A percentile compares a stretch with the other conserved stretches of the same genome.
phyloP scores from a whole-genome alignment of 2,329 filamentous ascomycete genomes.

The Ascochyta koolunga region DNA sequence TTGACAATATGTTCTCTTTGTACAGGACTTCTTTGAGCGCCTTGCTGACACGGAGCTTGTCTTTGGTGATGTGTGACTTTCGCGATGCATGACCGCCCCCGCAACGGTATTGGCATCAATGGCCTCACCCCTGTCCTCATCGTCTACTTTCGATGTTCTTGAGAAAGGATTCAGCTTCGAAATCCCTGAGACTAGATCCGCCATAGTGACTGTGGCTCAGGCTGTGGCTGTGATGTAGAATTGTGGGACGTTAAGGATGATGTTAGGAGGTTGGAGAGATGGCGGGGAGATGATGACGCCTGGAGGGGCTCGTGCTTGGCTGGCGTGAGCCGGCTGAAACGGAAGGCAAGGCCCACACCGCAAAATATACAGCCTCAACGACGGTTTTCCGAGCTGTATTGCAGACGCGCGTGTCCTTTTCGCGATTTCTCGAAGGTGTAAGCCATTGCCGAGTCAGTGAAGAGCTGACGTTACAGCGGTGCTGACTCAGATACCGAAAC shows the following conservation, averaged over 20 bases:
- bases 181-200: conserved; percentile 43
- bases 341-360: conserved; percentile 4
- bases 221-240: conserved; percentile 12
- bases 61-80: conserved; percentile 56
- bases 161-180: conserved; percentile 43
- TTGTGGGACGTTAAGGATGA: conserved; percentile 13
- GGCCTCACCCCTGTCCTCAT: conserved; percentile 62
- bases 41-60: conserved; percentile 64
- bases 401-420: neutral
- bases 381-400: neutral
- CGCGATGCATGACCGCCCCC: conserved; percentile 65
- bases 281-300: conserved; percentile 8
- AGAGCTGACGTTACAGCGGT: neutral
- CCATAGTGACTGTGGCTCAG: conserved; percentile 30
- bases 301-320: conserved; percentile 6
- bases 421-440: neutral
- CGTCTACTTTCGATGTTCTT: conserved; percentile 37
- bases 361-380: neutral
- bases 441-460: neutral
- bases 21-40: conserved; percentile 63
- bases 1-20: conserved; percentile 58
- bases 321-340: conserved; percentile 9
- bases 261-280: conserved; percentile 6
- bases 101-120: conserved; percentile 59
- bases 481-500: neutral